phyloP scores from a whole-genome alignment of 2,329 filamentous ascomycete genomes.

The Trichophyton equinum region DNA sequence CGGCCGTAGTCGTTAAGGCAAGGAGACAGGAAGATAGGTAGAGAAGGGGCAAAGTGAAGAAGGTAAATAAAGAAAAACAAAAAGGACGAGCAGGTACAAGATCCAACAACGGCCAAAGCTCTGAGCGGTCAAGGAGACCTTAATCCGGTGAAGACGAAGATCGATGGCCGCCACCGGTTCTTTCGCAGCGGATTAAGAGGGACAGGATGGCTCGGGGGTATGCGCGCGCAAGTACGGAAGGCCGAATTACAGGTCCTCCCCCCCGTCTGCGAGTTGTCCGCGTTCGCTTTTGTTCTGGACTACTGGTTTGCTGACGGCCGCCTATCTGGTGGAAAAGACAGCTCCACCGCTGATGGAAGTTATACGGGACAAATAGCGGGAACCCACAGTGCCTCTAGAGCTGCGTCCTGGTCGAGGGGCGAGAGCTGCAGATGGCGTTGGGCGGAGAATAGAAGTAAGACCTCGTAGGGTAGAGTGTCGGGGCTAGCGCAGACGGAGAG shows the following conservation, averaged over 20 bases:
- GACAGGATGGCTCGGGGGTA: neutral
- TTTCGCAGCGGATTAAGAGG: too few relatives aligned
- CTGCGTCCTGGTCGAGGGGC: neutral
- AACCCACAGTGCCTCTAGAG: neutral
- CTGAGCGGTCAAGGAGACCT: neutral
- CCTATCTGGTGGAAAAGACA: neutral
- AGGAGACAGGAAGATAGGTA: neutral
- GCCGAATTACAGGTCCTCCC: neutral
- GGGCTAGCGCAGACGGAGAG: neutral
- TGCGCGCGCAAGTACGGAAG: neutral
- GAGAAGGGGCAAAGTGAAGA: neutral
- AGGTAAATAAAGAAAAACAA: neutral
- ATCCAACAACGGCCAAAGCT: neutral
- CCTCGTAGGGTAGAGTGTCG: too few relatives aligned
- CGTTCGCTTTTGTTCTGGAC: neutral
- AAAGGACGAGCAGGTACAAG: too few relatives aligned
- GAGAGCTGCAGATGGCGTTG: neutral
- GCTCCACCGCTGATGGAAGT: neutral
- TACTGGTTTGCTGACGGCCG: neutral
- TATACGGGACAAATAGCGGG: neutral
- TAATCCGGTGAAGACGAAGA: neutral
- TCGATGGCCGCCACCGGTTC: neutral
- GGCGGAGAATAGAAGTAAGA: neutral
- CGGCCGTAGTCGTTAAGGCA: neutral
- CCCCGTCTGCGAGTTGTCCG: neutral